These are phyloP conservation scores for Geotrichum macrosporum DNA, from an alignment of 1,139 yeast species.

Conservation along the genomic window DNA sequence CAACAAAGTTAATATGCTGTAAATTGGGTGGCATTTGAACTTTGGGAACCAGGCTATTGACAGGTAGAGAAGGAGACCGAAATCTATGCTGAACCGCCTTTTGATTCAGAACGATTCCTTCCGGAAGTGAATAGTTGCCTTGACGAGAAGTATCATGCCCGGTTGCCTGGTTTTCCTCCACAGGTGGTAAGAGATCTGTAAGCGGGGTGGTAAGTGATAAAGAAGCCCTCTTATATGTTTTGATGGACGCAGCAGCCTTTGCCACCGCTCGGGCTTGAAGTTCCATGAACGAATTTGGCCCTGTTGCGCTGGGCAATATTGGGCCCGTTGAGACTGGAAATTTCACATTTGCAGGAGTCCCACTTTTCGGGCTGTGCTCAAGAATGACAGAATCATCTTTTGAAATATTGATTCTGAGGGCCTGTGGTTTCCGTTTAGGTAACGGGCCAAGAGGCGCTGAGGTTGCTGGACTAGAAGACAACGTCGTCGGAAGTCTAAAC, in stretches of 20 bases:
- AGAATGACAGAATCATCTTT: background rate
- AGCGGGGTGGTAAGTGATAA: background rate
- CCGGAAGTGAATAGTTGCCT: background rate
- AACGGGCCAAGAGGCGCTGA: background rate
- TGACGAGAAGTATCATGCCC: background rate
- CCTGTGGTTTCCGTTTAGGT: no score
- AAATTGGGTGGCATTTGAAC: constrained; percentile 17
- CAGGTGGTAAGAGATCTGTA: background rate
- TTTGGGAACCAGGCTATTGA: constrained; percentile 12
- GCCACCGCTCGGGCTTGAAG: constrained; percentile 3
- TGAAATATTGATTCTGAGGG: background rate
- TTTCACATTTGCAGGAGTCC: no score
- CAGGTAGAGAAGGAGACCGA: constrained; percentile 25
- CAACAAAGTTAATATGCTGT: constrained; percentile 3
- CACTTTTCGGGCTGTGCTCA: background rate
- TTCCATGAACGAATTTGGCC: constrained; percentile 2
- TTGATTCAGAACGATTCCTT: background rate
- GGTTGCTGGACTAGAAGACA: background rate
- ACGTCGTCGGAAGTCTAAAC: background rate
- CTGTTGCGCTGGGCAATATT: no score
- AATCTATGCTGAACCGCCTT: constrained; percentile 4
- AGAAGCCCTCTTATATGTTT: background rate
- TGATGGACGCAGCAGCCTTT: background rate
- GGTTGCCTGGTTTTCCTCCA: background rate
- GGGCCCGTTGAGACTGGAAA: no score